Evolutionary conservation across 2,329 filamentous ascomycete species (phyloP), one percentile per base, ranked within the genome.

Genomic region (Shiraia bambusicola): DNA sequence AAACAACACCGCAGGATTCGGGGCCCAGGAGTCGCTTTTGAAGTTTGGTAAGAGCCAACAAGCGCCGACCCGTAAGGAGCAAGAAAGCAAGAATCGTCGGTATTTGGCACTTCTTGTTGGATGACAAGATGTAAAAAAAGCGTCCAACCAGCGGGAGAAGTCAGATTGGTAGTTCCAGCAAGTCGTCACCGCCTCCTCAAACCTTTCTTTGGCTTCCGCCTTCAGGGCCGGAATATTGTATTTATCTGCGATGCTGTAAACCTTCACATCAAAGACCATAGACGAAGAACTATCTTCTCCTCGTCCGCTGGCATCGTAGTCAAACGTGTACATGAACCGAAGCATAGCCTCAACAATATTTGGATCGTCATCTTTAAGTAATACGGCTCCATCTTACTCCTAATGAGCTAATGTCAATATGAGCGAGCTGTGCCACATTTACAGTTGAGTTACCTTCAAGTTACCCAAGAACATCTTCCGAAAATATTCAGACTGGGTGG

Each of bases 211-310:
- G 5, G 37, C 28, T 10, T 40, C 10, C 19, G 37, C 34, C 37
- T 40, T 40, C 28, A 40, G 25, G 4, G 37, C 29, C 17, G 29
- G 28, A 14, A 34, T 17, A 26, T 40, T 15, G 28, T 40, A 40
- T 27, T 40, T 40, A 15, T 40, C 37, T 33, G 37, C 13, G 12
- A 33, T 33, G 30, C n/a, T 33, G 30, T 33, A 33, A 5, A 14
- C 12, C 17, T 33, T 33, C n/a, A 15, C 16, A 33, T 33, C 5
- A 15, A 19, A 33, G 6, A 15, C n/a, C 30, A 14, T 33, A 15
- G 4, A 13, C 16, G 17, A 19, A 15, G 33, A 26, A 22, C 17
- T 36, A 22, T 36, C 25, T 6, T 36, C 33, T 7, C 16, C 33
- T 11, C 17, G 19, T 13, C 8, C 19, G 27, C 9, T 40, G 19